phyloP scores from a whole-genome alignment of 768 basidiomycete species.

The Leccinellum albellum region DNA sequence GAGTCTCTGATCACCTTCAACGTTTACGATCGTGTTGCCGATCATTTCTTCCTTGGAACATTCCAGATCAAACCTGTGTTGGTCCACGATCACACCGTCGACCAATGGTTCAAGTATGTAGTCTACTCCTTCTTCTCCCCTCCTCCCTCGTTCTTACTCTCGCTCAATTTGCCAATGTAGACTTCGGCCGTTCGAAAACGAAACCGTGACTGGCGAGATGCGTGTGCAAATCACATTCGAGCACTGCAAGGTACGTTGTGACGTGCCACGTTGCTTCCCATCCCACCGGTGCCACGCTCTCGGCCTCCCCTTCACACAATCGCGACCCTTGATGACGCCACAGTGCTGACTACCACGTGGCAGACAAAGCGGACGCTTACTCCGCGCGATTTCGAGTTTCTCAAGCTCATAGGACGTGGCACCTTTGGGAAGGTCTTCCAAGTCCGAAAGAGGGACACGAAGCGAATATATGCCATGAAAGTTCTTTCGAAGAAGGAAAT shows the following conservation, averaged over 20 bases:
- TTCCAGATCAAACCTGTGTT: conserved; percentile 89
- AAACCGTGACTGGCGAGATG: conserved; percentile 88
- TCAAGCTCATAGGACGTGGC: conserved; percentile 96
- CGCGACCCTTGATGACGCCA: conserved; percentile 18
- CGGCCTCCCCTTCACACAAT: conserved; percentile 23
- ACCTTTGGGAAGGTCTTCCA: conserved; percentile 99
- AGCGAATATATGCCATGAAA: conserved; percentile 99
- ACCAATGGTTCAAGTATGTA: conserved; percentile 95
- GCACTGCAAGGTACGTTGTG: conserved; percentile 66
- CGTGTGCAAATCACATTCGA: conserved; percentile 93
- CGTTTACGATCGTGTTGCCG: conserved; percentile 84
- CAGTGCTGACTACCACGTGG: conserved; percentile 20
- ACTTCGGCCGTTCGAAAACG: conserved; percentile 71
- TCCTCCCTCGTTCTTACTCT: conserved; percentile 9
- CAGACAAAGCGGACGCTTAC: conserved; percentile 83
- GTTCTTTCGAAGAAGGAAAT: conserved; percentile 99
- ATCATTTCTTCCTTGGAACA: conserved; percentile 87
- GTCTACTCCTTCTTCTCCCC: conserved; percentile 12
- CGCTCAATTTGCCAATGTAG: conserved; percentile 36
- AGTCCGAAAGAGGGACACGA: conserved; percentile 96
- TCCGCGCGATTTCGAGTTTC: conserved; percentile 97
- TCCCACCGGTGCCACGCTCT: conserved; percentile 19
- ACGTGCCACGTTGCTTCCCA: conserved; percentile 20
- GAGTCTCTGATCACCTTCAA: conserved; percentile 80
- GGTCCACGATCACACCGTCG: conserved; percentile 90